Base-by-base conservation (phyloP, 306 rosid species). In the Datisca glomerata region DNA sequence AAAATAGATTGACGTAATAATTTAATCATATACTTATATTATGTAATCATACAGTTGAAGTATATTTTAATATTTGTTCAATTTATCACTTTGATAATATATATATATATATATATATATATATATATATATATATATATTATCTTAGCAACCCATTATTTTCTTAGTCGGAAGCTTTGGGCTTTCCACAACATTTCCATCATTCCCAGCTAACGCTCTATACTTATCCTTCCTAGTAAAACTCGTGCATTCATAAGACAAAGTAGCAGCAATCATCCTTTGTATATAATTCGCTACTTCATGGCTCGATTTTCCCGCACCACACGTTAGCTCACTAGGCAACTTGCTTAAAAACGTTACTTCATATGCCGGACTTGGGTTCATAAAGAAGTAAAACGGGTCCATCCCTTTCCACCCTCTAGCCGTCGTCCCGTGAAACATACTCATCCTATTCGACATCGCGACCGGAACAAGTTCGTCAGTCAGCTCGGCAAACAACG, bases 361-460 rank as follows among this genome's bases (percentile, higher is more conserved):
- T 45, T 86, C 96, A 27, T 86, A 86, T 1, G 69, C 51, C 2
- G 94, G 94, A 21, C 73, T 73, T 2, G 96, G 94, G 65, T 86
- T 81, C 96, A 82, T 82, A 72, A 79, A 76, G 67, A 87, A 79
- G 72, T 81, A 79, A 20, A 87, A 87, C 0, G 94, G 93, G 59
- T 87, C 96, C 94, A 87, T 76, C 16, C 93, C 93, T 20, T 87
- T 87, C 87, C 94, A 82, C 12, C 93, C 94, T 13, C 87, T 41
- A 0, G 96, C 89, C 0, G 94, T 87, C 1, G 93, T 87, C 6
- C 96, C 94, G 4, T 87, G 96, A 21, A 87, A 82, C 96, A 87
- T 69, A 49, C 74, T 82, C 96, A 87, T 82, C 12, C 70, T 45
- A 22, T 82, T 87, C 20, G 74, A 75, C 93, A 87, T 87, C 0